Percentiles rank a stretch among this genome's conserved stretches.
These are phyloP conservation scores for Fusarium sarcochroum DNA, from an alignment of 2,329 filamentous ascomycete genomes.

Conservation along the genomic window DNA sequence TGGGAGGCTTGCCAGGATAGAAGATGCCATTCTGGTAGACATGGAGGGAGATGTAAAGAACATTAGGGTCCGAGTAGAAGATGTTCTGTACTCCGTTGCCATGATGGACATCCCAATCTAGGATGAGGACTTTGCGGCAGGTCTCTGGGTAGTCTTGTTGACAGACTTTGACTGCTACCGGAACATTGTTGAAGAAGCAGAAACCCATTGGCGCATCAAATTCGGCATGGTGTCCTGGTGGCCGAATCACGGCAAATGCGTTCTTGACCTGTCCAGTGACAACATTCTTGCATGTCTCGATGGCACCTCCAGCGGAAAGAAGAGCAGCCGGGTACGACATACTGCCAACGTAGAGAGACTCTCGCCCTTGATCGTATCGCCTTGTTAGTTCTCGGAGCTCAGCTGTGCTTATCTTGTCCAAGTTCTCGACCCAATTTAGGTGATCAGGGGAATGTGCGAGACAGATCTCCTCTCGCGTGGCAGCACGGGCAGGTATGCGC, in stretches of 20 bases:
- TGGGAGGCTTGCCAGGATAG: conserved; percentile 80
- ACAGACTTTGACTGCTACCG: conserved; percentile 90
- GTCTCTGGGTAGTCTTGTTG: conserved; percentile 83
- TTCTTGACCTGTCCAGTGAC: conserved; percentile 89
- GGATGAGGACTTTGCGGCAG: conserved; percentile 90
- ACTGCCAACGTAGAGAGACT: conserved; percentile 86
- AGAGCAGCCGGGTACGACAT: conserved; percentile 85
- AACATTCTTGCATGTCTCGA: conserved; percentile 95
- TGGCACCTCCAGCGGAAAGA: conserved; percentile 90
- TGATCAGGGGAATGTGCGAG: conserved; percentile 84
- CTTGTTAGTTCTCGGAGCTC: conserved; percentile 78
- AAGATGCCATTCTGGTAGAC: conserved; percentile 88
- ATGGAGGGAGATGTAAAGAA: conserved; percentile 95
- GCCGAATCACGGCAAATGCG: conserved; percentile 93
- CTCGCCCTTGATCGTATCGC: conserved; percentile 72
- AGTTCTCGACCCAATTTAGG: conserved; percentile 79
- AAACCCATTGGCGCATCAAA: conserved; percentile 90
- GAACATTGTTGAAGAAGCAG: conserved; percentile 98
- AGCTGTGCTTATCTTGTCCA: conserved; percentile 68
- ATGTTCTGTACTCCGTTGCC: conserved; percentile 97
- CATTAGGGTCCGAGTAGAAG: conserved; percentile 94
- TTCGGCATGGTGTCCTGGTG: conserved; percentile 96
- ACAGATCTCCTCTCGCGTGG: conserved; percentile 83
- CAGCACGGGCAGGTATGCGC: conserved; percentile 84
- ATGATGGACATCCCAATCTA: conserved; percentile 89